Evolutionary conservation across 352 stramenopile genomes (phyloP).

Genomic region (Thalassiosira exigua): DNA sequence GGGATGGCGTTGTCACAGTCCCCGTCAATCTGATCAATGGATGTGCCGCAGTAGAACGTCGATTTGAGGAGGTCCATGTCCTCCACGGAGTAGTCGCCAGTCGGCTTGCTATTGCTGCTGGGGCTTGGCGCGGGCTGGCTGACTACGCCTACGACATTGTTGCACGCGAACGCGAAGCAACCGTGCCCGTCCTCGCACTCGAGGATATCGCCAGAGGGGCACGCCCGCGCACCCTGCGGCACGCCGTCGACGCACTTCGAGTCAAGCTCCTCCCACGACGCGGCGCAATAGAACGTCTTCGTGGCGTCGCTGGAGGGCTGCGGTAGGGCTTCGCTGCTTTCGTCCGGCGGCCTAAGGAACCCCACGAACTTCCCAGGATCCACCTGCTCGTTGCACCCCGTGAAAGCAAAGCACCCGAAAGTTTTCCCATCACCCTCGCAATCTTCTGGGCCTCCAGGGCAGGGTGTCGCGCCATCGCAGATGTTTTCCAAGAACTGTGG

Average conservation of each 20-base stretch:
- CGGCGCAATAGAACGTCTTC: slow-evolving; percentile 52
- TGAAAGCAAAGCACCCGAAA: slow-evolving; percentile 67
- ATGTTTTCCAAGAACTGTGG: slow-evolving; percentile 58
- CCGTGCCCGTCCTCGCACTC: slow-evolving; percentile 57
- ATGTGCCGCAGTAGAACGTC: slow-evolving; percentile 64
- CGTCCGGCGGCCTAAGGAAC: slow-evolving; percentile 49
- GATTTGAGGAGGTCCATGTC: slow-evolving; percentile 57
- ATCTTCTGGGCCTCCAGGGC: slow-evolving; percentile 53
- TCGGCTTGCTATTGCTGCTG: background rate
- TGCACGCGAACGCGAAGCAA: slow-evolving; percentile 64
- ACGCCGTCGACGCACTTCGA: slow-evolving; percentile 44
- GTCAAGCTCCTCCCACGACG: slow-evolving; percentile 49
- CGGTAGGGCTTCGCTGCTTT: background rate
- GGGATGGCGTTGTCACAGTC: slow-evolving; percentile 58
- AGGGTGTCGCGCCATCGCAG: slow-evolving; percentile 60
- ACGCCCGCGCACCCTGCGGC: slow-evolving; percentile 43
- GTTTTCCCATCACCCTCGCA: slow-evolving; percentile 42
- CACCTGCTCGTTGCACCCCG: slow-evolving; percentile 56
- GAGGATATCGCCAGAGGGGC: slow-evolving; percentile 55
- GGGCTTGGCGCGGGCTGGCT: slow-evolving; percentile 20
- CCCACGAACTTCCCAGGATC: slow-evolving; percentile 66
- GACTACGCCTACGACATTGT: slow-evolving; percentile 19
- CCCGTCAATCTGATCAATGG: slow-evolving; percentile 53
- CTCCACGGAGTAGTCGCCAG: slow-evolving; percentile 45
- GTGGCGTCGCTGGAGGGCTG: slow-evolving; percentile 2